phyloP scores from a whole-genome alignment of 257 asterid genomes.

The Apocynum venetum region DNA sequence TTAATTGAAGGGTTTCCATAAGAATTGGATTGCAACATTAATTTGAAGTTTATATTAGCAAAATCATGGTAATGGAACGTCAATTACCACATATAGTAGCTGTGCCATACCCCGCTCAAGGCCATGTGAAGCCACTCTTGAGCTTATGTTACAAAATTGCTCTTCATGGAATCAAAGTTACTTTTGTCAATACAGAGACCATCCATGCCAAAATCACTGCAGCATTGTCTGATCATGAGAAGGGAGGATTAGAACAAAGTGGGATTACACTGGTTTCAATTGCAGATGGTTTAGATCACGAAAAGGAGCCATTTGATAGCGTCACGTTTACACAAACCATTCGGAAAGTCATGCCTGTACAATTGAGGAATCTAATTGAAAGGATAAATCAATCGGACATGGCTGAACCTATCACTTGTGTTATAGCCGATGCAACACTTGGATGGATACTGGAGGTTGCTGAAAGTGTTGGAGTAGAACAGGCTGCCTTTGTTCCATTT shows the following conservation, averaged over 20 bases:
- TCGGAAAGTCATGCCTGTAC: conserved; percentile 5
- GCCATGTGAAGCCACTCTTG: conserved; percentile 52
- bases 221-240: background rate
- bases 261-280: conserved; percentile 20
- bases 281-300: conserved; percentile 23
- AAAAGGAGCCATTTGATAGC: conserved; percentile 10
- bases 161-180: conserved; percentile 40
- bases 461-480: conserved; percentile 18
- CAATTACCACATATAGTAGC: conserved; percentile 23
- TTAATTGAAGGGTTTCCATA: background rate
- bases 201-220: conserved; percentile 30
- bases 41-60: too few relatives aligned
- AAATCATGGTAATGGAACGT: background rate
- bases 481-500: conserved; percentile 24
- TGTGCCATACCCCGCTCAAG: conserved; percentile 51
- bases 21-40: too few relatives aligned
- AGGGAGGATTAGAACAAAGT: background rate
- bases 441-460: conserved; percentile 31
- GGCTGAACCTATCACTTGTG: conserved; percentile 30
- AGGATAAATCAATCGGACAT: conserved; percentile 10
- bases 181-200: conserved; percentile 38
- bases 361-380: conserved; percentile 18
- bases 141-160: conserved; percentile 35
- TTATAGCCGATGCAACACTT: conserved; percentile 27
- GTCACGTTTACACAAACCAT: background rate